These are phyloP conservation scores for Penicillium aurantiogriseum DNA, from an alignment of 2,329 filamentous ascomycete genomes.

Conservation along the genomic window DNA sequence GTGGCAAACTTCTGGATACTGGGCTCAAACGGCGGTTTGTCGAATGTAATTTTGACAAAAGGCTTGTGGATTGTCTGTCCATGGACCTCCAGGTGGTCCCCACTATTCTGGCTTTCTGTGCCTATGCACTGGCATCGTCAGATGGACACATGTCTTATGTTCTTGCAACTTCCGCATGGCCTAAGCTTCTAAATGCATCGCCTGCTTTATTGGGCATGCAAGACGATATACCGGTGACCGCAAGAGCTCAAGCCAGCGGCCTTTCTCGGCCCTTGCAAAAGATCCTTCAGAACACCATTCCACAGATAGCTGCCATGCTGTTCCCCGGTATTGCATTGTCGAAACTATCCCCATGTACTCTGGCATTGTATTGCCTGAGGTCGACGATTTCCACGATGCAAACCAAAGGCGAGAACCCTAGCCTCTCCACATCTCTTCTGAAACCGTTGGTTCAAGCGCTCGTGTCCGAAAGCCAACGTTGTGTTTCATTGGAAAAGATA, in stretches of 20 bases:
- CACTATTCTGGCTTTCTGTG: constrained; percentile 32
- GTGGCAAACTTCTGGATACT: constrained; percentile 49
- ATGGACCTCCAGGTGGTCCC: constrained; percentile 55
- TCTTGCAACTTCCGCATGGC: constrained; percentile 31
- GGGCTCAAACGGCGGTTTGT: constrained; percentile 57
- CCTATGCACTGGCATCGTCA: constrained; percentile 32
- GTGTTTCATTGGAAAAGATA: neutral
- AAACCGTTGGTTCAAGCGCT: constrained; percentile 33
- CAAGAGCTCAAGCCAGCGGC: constrained; percentile 21
- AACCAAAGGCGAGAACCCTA: constrained; percentile 30
- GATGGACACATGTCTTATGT: constrained; percentile 30
- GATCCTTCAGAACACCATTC: constrained; percentile 28
- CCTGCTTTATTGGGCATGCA: constrained; percentile 28
- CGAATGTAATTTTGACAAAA: constrained; percentile 69
- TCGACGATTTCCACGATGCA: constrained; percentile 33
- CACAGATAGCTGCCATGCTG: constrained; percentile 26
- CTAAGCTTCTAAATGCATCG: constrained; percentile 32
- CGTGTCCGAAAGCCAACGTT: constrained; percentile 11
- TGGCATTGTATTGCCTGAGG: constrained; percentile 36
- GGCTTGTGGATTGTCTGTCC: constrained; percentile 62
- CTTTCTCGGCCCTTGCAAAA: constrained; percentile 34
- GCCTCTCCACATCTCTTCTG: constrained; percentile 30
- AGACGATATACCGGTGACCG: constrained; percentile 29
- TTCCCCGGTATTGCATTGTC: constrained; percentile 20
- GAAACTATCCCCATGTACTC: constrained; percentile 32